Base-by-base conservation (phyloP, 305 asterid species). In the Fraxinus ornus region DNA sequence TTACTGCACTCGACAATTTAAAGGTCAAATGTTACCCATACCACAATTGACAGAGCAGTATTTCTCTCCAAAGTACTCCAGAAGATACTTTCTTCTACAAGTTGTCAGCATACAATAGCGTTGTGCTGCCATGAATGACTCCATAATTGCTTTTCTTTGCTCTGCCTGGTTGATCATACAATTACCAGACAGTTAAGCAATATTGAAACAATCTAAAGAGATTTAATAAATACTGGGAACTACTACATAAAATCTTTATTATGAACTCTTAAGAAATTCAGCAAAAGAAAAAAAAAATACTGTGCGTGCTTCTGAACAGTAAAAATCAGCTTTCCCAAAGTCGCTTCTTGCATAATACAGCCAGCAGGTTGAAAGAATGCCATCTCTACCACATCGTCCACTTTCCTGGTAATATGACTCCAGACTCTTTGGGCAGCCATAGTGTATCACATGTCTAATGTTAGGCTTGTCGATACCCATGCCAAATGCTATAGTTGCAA, bases 391-490 rank as follows among this genome's bases (percentile, higher is more conserved):
- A 82, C 99, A 95, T 52, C 99, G 92, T 80, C 99, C 99, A 86
- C 99, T 95, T 88, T 95, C 99, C 89, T 95, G 99, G 88, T 94
- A 95, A 87, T 95, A 95, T 80, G 99, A 94, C 83, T 95, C 99
- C 90, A 95, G 90, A 86, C 98, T 95, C 93, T 95, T 95, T 76
- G 99, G 99, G 89, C 98, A 95, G 82, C 99, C 99, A 83, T 92
- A 94, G 81, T 95, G 99, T 84, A 94, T 93, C 82, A 94, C 97
- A 82, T 94, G 88, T 85, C 98, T 93, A 84, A 95, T 87, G 84
- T 95, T 92, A 79, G 99, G 97, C 87, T 95, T 95, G 89, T 95
- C 98, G 75, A 95, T 95, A 49, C 99, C 99, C 99, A 95, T 95
- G 86, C 99, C 99, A 85, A 95, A 95, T 82, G 99, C 98, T 87